A percentile compares a stretch with the other conserved stretches of the same genome.
Evolutionary conservation across 2,329 filamentous ascomycete genomes (phyloP).

Genomic region (Aureobasidium uvarum): DNA sequence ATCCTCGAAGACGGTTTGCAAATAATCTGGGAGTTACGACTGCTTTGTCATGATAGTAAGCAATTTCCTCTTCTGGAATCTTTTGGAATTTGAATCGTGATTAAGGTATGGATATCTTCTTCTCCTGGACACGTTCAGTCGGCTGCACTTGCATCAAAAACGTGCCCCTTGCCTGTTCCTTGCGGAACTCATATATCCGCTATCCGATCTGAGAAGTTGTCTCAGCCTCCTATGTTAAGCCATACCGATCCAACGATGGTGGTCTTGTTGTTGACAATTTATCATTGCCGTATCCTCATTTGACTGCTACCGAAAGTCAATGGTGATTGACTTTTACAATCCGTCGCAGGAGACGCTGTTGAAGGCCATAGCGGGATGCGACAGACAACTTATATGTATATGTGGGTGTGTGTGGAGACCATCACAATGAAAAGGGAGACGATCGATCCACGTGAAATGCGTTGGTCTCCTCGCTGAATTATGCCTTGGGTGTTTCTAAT

Average conservation of each 20-base stretch:
- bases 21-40: neutral
- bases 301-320: neutral
- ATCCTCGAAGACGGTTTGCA: neutral
- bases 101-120: neutral
- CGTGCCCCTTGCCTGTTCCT: slow-evolving; percentile 2
- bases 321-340: neutral
- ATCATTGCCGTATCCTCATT: neutral
- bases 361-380: neutral
- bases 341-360: neutral
- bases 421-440: neutral
- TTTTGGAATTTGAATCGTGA: neutral
- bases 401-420: slow-evolving; percentile 7
- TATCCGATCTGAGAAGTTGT: neutral
- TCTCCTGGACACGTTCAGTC: neutral
- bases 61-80: neutral
- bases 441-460: neutral
- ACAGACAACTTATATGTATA: neutral
- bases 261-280: neutral
- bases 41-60: neutral
- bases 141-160: neutral
- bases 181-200: neutral
- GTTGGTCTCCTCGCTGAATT: neutral
- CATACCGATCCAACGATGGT: neutral
- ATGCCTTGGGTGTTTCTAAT: neutral
- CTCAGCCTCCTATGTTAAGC: neutral